phyloP scores from a whole-genome alignment of 306 rosid species.

The Spatholobus suberectus region DNA sequence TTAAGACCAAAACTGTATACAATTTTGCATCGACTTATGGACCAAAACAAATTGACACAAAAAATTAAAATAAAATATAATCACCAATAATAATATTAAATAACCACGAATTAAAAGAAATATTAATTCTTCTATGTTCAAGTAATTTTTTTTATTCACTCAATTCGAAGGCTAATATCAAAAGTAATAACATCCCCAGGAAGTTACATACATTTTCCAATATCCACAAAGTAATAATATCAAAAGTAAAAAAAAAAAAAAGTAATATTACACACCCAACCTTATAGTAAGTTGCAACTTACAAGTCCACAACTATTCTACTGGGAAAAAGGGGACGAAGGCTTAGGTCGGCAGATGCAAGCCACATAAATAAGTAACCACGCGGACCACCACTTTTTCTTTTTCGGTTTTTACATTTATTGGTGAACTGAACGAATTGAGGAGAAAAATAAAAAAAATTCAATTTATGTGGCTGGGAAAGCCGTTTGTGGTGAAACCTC shows the following conservation, averaged over 20 bases:
- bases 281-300: neutral
- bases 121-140: neutral
- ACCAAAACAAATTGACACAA: no score
- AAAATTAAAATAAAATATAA: no score
- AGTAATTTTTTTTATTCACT: no score
- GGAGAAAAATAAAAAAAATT: neutral
- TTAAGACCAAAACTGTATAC: neutral
- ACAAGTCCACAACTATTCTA: no score
- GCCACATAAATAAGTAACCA: neutral
- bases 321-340: neutral
- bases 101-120: neutral
- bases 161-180: no score
- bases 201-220: neutral
- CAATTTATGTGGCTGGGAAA: constrained; percentile 33
- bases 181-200: no score
- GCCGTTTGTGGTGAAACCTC: neutral
- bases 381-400: neutral
- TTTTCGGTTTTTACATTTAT: neutral
- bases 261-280: neutral
- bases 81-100: neutral
- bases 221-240: neutral
- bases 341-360: neutral
- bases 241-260: neutral
- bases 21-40: no score
- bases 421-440: neutral